Percentiles rank a stretch among this genome's conserved stretches.
Conservation (phyloP, 352 stramenopile species). For the Bremia lactucae region DNA sequence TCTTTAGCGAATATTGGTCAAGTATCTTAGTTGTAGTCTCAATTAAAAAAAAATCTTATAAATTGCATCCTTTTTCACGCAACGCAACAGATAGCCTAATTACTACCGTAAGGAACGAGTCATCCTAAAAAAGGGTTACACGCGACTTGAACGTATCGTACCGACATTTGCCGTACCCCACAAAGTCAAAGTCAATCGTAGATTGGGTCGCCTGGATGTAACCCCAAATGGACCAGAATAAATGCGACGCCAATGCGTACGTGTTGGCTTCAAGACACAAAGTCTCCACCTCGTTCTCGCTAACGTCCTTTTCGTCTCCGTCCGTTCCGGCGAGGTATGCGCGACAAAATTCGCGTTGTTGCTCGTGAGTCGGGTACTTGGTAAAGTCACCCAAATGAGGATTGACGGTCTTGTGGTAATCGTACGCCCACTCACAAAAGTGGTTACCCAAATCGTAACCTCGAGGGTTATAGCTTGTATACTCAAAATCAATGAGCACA, state of each 20-base stretch:
- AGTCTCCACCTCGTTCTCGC: constrained; percentile 40
- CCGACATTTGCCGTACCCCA: constrained; percentile 71
- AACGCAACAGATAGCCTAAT: no score
- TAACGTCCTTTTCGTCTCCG: constrained; percentile 24
- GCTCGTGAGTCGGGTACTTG: constrained; percentile 54
- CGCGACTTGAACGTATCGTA: constrained; percentile 62
- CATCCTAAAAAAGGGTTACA: no score
- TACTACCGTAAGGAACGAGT: no score
- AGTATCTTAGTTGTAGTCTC: no score
- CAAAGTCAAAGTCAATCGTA: constrained; percentile 89
- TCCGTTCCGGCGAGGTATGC: constrained; percentile 51
- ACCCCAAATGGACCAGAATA: constrained; percentile 86
- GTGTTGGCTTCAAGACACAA: constrained; percentile 64
- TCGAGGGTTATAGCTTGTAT: constrained; percentile 83
- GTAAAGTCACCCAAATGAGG: constrained; percentile 61
- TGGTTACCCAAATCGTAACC: constrained; percentile 85
- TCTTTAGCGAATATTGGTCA: no score
- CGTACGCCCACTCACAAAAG: constrained; percentile 84
- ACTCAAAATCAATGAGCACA: constrained; percentile 91
- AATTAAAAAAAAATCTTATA: no score
- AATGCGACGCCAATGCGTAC: constrained; percentile 78
- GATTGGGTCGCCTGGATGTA: constrained; percentile 86
- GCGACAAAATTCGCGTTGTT: constrained; percentile 61
- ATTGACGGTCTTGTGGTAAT: constrained; percentile 80
- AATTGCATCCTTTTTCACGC: no score